Base-by-base conservation (phyloP, 345 rosid genomes). In the Schrenkiella parvula region DNA sequence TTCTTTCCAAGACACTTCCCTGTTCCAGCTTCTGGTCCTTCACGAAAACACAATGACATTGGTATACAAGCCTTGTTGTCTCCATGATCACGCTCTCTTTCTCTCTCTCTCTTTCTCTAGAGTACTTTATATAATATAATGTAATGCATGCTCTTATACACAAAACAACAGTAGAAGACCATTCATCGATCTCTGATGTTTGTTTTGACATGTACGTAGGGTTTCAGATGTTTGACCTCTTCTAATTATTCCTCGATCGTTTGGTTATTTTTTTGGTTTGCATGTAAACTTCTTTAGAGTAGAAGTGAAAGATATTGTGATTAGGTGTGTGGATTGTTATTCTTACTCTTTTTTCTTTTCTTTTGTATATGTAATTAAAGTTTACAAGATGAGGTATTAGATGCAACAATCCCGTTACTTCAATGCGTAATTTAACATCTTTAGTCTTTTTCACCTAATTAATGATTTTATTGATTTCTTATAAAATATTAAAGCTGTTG, bases 21-120 rank as follows among this genome's bases (percentile, higher is more conserved):
- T 0, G 79, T 93, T 50, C 98, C 98, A 41, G 78, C 86, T 64
- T 93, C 98, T 38, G 98, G 87, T 63, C 98, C 98, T 64, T 93
- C 98, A 58, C 80, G 96, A 79, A 88, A 87, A 72, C 97, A 90
- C 82, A 93, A 93, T 65, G 92, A 75, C 65, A 84, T 93, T 81
- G 98, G 97, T 53, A 35, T 62, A 43, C 74, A 75, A 62, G 59
- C 70, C 69, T 79, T 84, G 50, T 80, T 88, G 64, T 80, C 73
- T 68, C 85, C 88, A 82, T 82, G 78, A 78, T 87, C 83, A 89
- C 19, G 80, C 77, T 81, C 51, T 34, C 70, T 58, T 47, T 8
- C 58, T 26, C 19, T 28, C 6, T 28, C 59, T n/a, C 59, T 32
- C 35, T 34, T 11, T 50, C 70, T 48, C 53, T 71, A 28, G n/a